Evolutionary conservation across 352 stramenopile species (phyloP).

Genomic region (Phytopythium vexans): DNA sequence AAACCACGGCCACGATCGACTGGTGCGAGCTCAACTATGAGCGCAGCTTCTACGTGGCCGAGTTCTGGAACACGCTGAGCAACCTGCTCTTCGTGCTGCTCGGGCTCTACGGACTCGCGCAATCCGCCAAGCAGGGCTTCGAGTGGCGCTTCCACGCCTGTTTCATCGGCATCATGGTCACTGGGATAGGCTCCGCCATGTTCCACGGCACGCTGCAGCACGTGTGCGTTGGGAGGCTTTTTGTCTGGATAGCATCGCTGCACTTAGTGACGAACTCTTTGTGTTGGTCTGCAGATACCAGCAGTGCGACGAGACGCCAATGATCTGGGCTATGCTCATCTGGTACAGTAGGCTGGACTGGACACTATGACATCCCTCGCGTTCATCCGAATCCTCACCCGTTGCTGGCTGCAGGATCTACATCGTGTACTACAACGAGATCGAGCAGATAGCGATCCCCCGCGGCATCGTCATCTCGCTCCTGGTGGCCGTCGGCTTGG

Average conservation of each 20-base stretch:
- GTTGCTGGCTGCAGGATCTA: slow-evolving; percentile 42
- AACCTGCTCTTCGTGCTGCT: slow-evolving; percentile 77
- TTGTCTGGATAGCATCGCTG: too few relatives aligned
- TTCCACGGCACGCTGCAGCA: slow-evolving; percentile 85
- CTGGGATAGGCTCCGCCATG: slow-evolving; percentile 76
- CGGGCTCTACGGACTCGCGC: slow-evolving; percentile 67
- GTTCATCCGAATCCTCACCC: not conserved
- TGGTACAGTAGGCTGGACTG: slow-evolving; percentile 27
- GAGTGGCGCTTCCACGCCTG: slow-evolving; percentile 75
- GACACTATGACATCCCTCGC: not conserved
- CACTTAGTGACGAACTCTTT: not conserved
- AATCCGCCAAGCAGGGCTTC: slow-evolving; percentile 60
- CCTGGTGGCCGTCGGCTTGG: slow-evolving; percentile 50
- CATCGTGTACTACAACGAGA: slow-evolving; percentile 80
- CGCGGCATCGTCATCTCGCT: slow-evolving; percentile 37
- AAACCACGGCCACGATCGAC: slow-evolving; percentile 75
- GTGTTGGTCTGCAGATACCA: slow-evolving; percentile 32
- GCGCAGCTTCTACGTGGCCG: slow-evolving; percentile 73
- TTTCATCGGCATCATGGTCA: slow-evolving; percentile 76
- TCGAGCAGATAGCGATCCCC: slow-evolving; percentile 41
- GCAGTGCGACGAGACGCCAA: slow-evolving; percentile 83
- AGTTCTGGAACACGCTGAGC: slow-evolving; percentile 89
- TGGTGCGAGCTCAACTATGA: slow-evolving; percentile 88
- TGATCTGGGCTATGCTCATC: slow-evolving; percentile 79
- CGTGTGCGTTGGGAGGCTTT: slow-evolving; percentile 29